A percentile compares a stretch with the other conserved stretches of the same genome.
These are phyloP conservation scores for Elymus sibiricus DNA, from an alignment of 176 grass and related monocot genomes.

Conservation along the genomic window DNA sequence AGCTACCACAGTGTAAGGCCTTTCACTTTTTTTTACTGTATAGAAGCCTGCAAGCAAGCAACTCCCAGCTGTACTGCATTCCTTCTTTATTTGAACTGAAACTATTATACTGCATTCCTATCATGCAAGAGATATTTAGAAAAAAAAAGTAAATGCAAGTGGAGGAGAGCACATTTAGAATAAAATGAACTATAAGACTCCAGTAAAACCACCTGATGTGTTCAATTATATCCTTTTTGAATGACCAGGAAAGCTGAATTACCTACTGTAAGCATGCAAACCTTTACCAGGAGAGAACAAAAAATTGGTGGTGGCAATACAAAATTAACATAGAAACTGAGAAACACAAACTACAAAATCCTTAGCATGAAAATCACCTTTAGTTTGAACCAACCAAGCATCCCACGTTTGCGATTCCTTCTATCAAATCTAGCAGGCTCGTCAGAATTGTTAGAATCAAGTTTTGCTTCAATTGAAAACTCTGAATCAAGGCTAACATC, in stretches of 20 bases:
- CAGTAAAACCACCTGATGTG: background rate
- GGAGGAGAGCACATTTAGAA: background rate
- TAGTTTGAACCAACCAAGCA: slow-evolving; percentile 97
- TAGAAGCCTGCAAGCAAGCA: background rate
- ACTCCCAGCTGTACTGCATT: background rate
- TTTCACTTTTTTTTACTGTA: background rate
- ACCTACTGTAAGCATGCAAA: background rate
- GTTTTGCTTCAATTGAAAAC: slow-evolving; percentile 71
- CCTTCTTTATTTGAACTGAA: background rate
- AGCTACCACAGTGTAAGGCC: background rate
- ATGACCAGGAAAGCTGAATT: background rate
- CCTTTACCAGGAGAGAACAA: background rate
- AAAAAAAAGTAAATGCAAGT: background rate
- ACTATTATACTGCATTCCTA: background rate
- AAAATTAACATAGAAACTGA: background rate
- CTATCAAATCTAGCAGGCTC: slow-evolving; percentile 65
- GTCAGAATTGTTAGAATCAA: slow-evolving; percentile 52
- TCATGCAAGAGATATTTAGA: background rate
- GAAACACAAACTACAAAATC: background rate
- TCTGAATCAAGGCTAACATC: slow-evolving; percentile 84
- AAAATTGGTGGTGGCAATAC: background rate
- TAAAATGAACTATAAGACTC: background rate
- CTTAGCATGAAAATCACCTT: slow-evolving; percentile 49
- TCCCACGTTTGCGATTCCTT: slow-evolving; percentile 85
- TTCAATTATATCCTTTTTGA: background rate